Evolutionary conservation across 257 asterid genomes (phyloP), one percentile per base, ranked within the genome.

Genomic region (Lycium ferocissimum): DNA sequence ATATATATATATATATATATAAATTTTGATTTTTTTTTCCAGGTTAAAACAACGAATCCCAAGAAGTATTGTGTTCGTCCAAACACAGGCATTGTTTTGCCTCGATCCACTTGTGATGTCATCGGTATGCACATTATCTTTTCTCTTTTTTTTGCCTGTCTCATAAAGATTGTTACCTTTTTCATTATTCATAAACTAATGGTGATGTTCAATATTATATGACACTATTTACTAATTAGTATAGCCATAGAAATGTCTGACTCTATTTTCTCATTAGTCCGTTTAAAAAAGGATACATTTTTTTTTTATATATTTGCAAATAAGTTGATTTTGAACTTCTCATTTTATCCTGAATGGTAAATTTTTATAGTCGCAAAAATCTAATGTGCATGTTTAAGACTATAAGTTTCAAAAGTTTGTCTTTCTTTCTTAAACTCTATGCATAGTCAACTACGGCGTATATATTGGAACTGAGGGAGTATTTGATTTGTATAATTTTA

Each of bases 21-120:
- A 38, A 45, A 26, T 78, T 13, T 37, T 81, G 65, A 11, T 83
- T 83, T 85, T 91, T 86, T 89, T 89, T 87, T 51, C 10, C 72
- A 90, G 91, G 91, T 88, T 40, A 85, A 86, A 79, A 88, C 99
- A 18, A 95, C 97, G 66, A 94, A 94, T 72, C 98, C 98, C 10
- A 94, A 92, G 89, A 94, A 93, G 82, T 95, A 95, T 80, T 90
- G 91, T 59, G 98, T 93, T 76, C 91, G 95, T 63, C 99, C 99
- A 2, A 89, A 87, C 59, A 83, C 83, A 9, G 94, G 93, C 20
- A 17, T 93, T 85, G 85, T 93, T 71, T 43, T 26, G 84, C 92
- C 96, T 54, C 84, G 88, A 85, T 88, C 93, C 69, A 88, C 89
- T 59, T 88, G 92, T 87, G 90, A 87, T 67, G 63, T 93, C 67